Percentiles rank a stretch among this genome's conserved stretches.
Evolutionary conservation across 257 asterid species (phyloP).

Genomic region (Henckelia pumila): DNA sequence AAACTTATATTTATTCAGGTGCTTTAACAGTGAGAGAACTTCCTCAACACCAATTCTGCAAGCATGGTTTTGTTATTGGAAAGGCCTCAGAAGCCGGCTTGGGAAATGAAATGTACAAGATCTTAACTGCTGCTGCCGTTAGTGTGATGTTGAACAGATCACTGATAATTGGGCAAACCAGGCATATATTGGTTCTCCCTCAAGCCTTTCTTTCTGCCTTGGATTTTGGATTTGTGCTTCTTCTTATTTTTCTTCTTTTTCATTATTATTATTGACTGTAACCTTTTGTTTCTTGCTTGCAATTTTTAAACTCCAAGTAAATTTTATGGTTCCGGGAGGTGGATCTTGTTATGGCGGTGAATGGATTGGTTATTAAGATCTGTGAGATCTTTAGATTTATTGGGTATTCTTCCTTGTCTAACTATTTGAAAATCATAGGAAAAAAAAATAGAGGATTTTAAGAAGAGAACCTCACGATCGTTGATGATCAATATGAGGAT

Average conservation of each 20-base stretch:
- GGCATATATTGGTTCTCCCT: constrained; percentile 98
- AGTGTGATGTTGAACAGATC: constrained; percentile 98
- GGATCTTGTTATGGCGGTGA: too few relatives aligned
- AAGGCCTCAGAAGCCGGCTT: constrained; percentile 99
- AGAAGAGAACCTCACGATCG: too few relatives aligned
- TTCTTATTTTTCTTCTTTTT: background rate
- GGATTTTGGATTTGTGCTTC: constrained; percentile 25
- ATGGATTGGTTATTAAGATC: too few relatives aligned
- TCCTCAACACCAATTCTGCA: constrained; percentile 77
- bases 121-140: constrained; percentile 86
- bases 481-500: too few relatives aligned
- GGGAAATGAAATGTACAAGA: constrained; percentile 94
- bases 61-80: constrained; percentile 84
- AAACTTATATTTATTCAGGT: constrained; percentile 43
- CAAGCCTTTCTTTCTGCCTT: constrained; percentile 68
- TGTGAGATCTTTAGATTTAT: too few relatives aligned
- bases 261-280: background rate
- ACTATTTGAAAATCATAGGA: too few relatives aligned
- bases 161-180: constrained; percentile 98
- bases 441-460: too few relatives aligned
- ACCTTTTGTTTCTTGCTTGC: constrained; percentile 5
- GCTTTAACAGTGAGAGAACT: constrained; percentile 70
- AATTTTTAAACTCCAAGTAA: background rate
- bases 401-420: too few relatives aligned
- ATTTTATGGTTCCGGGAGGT: too few relatives aligned